These are phyloP conservation scores for Lablab purpureus DNA, from an alignment of 306 rosid genomes.

Conservation along the genomic window DNA sequence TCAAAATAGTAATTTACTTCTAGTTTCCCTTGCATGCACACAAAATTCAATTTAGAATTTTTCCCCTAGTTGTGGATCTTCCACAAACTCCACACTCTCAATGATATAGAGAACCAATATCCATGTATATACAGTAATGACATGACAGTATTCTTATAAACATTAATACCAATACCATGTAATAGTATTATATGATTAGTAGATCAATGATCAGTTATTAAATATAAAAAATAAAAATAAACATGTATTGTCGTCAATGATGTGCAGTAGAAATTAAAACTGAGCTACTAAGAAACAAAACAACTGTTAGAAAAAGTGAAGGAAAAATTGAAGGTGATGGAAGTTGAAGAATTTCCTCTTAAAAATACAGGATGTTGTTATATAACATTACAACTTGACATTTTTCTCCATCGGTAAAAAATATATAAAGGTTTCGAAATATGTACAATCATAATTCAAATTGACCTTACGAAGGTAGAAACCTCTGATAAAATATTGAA, in stretches of 20 bases:
- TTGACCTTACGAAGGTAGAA: constrained; percentile 25
- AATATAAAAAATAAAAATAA: constrained; percentile 23
- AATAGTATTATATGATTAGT: constrained; percentile 24
- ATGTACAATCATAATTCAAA: constrained; percentile 37
- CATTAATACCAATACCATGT: not conserved
- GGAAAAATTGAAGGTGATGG: not conserved
- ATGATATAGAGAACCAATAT: constrained; percentile 16
- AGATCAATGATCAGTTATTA: constrained; percentile 13
- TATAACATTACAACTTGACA: too few species aligned
- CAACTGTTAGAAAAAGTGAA: not conserved
- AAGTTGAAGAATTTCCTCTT: not conserved
- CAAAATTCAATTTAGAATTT: not conserved
- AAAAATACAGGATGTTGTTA: constrained; percentile 19
- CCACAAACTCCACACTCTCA: constrained; percentile 13
- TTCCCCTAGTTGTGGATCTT: not conserved
- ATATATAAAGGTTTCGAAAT: not conserved
- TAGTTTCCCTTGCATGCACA: not conserved
- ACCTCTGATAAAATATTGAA: constrained; percentile 18
- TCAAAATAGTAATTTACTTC: not conserved
- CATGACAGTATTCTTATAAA: constrained; percentile 10
- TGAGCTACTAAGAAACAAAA: not conserved
- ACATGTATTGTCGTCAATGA: too few species aligned
- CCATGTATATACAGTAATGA: not conserved
- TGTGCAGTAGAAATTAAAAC: not conserved
- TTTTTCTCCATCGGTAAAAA: too few species aligned